Conservation (phyloP, 2,329 filamentous ascomycete genomes). For the Calonectria leucothoes region DNA sequence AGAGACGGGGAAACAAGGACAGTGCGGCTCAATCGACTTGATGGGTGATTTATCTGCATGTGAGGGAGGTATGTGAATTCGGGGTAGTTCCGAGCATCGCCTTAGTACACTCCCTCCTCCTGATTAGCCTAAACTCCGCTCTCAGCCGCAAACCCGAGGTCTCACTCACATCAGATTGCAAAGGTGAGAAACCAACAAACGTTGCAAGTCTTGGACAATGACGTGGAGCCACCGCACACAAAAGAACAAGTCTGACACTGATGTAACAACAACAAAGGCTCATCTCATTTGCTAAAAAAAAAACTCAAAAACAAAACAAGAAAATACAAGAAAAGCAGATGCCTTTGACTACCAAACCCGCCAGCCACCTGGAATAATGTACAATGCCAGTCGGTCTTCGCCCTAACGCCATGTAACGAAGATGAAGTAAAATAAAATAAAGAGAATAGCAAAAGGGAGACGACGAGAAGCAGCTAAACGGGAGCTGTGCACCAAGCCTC, state of each 20-base stretch:
- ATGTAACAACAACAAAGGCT: conserved; percentile 13
- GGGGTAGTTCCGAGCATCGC: neutral
- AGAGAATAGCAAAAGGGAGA: neutral
- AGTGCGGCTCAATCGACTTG: neutral
- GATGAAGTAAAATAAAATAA: neutral
- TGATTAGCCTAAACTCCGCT: neutral
- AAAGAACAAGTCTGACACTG: neutral
- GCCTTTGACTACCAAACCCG: neutral
- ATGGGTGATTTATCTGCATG: neutral
- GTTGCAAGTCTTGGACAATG: neutral
- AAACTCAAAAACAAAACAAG: conserved; percentile 5
- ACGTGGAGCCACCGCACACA: neutral
- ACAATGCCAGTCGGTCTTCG: conserved; percentile 25
- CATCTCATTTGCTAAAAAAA: conserved; percentile 25
- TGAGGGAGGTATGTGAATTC: neutral
- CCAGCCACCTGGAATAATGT: conserved; percentile 20
- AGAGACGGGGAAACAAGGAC: neutral
- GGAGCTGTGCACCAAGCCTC: neutral
- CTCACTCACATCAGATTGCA: neutral
- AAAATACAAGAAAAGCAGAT: conserved; percentile 9
- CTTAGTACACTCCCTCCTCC: neutral
- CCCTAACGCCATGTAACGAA: conserved; percentile 18
- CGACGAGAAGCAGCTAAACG: neutral
- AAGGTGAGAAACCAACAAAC: neutral
- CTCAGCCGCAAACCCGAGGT: neutral